Conservation (phyloP, 306 rosid genomes). For the Malus orientalis region DNA sequence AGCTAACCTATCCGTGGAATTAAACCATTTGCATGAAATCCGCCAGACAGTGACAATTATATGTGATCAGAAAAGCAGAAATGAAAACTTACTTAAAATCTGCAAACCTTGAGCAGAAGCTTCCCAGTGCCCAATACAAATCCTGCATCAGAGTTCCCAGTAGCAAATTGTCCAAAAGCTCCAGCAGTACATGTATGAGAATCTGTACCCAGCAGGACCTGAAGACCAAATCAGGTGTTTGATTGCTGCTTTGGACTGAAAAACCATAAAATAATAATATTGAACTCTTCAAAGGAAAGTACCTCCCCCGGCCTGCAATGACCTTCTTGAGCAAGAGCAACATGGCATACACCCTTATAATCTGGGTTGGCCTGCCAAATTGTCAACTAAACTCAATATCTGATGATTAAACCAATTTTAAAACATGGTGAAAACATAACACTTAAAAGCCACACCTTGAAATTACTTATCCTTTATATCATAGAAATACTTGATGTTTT, state of each 20-base stretch:
- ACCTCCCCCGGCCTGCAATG: conserved; percentile 99
- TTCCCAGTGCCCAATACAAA: conserved; percentile 88
- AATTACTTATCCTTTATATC: conserved; percentile 85
- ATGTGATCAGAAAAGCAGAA: background rate
- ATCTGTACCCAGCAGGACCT: conserved; percentile 95
- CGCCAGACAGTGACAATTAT: background rate
- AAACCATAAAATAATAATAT: background rate
- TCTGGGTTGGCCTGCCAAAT: conserved; percentile 82
- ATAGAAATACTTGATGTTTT: conserved; percentile 83
- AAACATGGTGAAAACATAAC: background rate
- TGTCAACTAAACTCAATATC: conserved; percentile 10
- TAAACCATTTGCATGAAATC: background rate
- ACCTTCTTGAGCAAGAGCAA: conserved; percentile 99
- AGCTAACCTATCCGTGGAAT: background rate
- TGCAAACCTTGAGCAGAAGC: conserved; percentile 71
- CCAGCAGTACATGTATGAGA: conserved; percentile 98
- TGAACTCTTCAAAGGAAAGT: conserved; percentile 3
- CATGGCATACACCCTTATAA: conserved; percentile 91
- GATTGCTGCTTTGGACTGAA: conserved; percentile 1
- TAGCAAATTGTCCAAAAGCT: conserved; percentile 97
- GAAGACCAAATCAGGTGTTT: conserved; percentile 11
- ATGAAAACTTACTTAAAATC: background rate
- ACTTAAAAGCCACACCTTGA: conserved; percentile 47
- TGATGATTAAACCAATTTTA: background rate
- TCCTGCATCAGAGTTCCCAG: conserved; percentile 92